Percentiles rank a stretch among this genome's conserved stretches.
These are phyloP conservation scores for Naganishia albida DNA, from an alignment of 1,284 basidiomycete genomes.

Conservation along the genomic window DNA sequence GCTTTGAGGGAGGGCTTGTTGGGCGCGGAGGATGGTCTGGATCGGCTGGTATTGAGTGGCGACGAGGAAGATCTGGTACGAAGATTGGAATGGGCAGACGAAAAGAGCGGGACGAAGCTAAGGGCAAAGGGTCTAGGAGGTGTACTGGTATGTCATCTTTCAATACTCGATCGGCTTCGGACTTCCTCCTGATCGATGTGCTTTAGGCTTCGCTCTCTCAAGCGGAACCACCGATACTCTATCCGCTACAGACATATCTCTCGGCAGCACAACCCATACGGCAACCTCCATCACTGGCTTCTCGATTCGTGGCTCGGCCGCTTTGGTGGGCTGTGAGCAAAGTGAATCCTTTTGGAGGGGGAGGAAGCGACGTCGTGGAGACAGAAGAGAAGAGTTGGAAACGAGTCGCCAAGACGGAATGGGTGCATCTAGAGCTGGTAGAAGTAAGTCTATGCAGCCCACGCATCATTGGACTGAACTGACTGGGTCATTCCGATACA, in stretches of 20 bases:
- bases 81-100: slow-evolving; percentile 64
- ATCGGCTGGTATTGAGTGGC: slow-evolving; percentile 67
- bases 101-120: slow-evolving; percentile 55
- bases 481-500: too few species aligned
- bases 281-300: slow-evolving; percentile 67
- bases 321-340: slow-evolving; percentile 84
- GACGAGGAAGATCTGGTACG: slow-evolving; percentile 62
- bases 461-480: neutral
- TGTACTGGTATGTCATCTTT: slow-evolving; percentile 66
- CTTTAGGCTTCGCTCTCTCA: slow-evolving; percentile 32
- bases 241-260: slow-evolving; percentile 64
- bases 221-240: slow-evolving; percentile 46
- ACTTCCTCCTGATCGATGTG: neutral
- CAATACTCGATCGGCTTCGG: slow-evolving; percentile 29
- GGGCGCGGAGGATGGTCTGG: slow-evolving; percentile 46
- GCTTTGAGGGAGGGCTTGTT: slow-evolving; percentile 65
- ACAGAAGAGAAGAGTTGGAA: slow-evolving; percentile 69
- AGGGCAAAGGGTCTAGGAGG: slow-evolving; percentile 78
- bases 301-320: slow-evolving; percentile 72
- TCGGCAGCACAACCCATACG: slow-evolving; percentile 65
- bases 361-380: slow-evolving; percentile 59
- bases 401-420: slow-evolving; percentile 38
- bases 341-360: slow-evolving; percentile 64
- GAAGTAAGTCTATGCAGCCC: slow-evolving; percentile 39
- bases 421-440: slow-evolving; percentile 36